Evolutionary conservation across 306 rosid species (phyloP).

Genomic region (Acacia confusa): DNA sequence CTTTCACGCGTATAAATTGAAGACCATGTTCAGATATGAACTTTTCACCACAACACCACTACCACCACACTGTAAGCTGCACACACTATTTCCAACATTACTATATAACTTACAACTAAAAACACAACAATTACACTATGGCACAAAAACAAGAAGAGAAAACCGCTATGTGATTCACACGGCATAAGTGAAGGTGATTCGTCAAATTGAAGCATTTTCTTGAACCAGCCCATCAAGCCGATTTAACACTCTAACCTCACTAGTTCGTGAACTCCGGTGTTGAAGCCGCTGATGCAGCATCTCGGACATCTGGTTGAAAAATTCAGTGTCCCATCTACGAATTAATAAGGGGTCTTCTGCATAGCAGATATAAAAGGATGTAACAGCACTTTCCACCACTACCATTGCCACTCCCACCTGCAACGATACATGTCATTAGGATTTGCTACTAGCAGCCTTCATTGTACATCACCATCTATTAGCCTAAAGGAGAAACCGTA

Average conservation of each 20-base stretch:
- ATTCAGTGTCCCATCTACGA: constrained; percentile 80
- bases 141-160: neutral
- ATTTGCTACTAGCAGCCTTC: neutral
- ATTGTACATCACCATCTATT: neutral
- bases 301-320: constrained; percentile 88
- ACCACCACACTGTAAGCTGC: neutral
- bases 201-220: constrained; percentile 28
- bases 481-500: neutral
- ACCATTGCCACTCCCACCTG: constrained; percentile 89
- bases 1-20: neutral
- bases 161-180: neutral
- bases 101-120: neutral
- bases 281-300: constrained; percentile 82
- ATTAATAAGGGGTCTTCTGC: constrained; percentile 87
- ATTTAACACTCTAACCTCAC: constrained; percentile 57
- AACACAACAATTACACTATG: neutral
- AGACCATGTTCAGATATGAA: constrained; percentile 5
- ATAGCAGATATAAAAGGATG: constrained; percentile 83
- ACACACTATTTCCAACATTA: neutral
- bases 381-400: constrained; percentile 91
- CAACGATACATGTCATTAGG: constrained; percentile 24
- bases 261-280: constrained; percentile 63
- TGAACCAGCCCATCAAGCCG: constrained; percentile 45
- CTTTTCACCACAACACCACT: neutral
- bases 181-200: constrained; percentile 10